Evolutionary conservation across 257 asterid species (phyloP).

Genomic region (Pogostemon cablin): DNA sequence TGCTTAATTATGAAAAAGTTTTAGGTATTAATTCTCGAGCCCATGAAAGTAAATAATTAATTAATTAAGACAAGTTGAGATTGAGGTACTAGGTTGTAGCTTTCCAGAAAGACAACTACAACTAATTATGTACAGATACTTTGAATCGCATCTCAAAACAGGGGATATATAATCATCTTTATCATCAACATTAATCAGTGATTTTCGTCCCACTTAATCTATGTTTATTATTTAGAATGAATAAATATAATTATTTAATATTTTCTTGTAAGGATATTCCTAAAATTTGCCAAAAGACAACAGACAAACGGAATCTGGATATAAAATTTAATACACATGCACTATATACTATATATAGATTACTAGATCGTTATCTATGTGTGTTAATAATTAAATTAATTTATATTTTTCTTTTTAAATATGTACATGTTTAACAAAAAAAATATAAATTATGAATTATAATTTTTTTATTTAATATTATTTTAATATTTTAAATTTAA

Average conservation of each 20-base stretch:
- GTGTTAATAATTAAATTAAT: too few species aligned
- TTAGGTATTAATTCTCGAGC: slow-evolving; percentile 42
- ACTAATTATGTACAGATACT: slow-evolving; percentile 11
- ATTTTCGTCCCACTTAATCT: slow-evolving; percentile 32
- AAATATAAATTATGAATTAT: too few species aligned
- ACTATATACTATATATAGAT: too few species aligned
- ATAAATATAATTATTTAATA: not conserved
- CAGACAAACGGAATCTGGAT: slow-evolving; percentile 37
- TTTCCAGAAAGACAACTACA: slow-evolving; percentile 41
- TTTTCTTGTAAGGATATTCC: slow-evolving; percentile 1
- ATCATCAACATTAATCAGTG: slow-evolving; percentile 25
- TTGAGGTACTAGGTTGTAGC: slow-evolving; percentile 52
- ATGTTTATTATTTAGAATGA: not conserved
- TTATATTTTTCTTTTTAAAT: too few species aligned
- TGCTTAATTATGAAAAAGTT: not conserved
- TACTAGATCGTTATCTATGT: too few species aligned
- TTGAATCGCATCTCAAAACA: slow-evolving; percentile 31
- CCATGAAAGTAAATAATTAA: slow-evolving; percentile 37
- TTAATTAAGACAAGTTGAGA: slow-evolving; percentile 37
- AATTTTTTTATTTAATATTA: too few species aligned
- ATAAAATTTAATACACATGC: slow-evolving; percentile 1
- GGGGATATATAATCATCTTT: slow-evolving; percentile 27
- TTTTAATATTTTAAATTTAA: too few species aligned
- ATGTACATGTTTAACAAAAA: too few species aligned
- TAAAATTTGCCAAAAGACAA: slow-evolving; percentile 29